Evolutionary conservation across 306 rosid genomes (phyloP).

Genomic region (Gastrolobium villosum): DNA sequence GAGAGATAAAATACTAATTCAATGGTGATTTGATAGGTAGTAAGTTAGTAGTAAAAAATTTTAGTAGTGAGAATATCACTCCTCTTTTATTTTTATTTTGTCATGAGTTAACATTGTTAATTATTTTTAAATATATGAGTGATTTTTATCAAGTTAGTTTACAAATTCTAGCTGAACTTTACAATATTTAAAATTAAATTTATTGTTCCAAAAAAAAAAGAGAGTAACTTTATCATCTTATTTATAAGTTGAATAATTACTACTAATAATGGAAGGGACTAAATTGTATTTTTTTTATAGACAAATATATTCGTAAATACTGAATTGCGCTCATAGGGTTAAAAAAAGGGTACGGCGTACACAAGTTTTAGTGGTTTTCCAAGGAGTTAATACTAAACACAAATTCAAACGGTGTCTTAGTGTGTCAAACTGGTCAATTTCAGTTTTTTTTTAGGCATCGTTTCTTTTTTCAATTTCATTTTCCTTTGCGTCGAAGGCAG

Average conservation of each 20-base stretch:
- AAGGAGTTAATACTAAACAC: background rate
- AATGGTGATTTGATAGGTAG: too few species aligned
- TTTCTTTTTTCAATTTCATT: background rate
- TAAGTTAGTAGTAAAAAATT: too few species aligned
- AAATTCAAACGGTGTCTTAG: background rate
- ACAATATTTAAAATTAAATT: background rate
- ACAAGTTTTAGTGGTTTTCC: background rate
- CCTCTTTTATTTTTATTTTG: too few species aligned
- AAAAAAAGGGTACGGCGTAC: background rate
- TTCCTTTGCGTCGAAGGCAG: background rate
- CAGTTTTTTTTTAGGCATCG: background rate
- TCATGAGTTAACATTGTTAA: too few species aligned
- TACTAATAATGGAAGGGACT: background rate
- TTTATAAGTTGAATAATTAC: background rate
- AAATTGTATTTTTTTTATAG: background rate
- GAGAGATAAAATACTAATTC: too few species aligned
- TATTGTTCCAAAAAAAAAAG: too few species aligned
- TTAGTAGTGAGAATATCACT: too few species aligned
- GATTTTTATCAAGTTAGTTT: background rate
- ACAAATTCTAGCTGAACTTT: background rate
- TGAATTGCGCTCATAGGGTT: background rate
- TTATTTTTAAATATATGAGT: background rate
- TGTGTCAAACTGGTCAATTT: conserved; percentile 8
- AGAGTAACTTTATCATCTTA: too few species aligned
- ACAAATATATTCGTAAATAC: background rate